phyloP scores from a whole-genome alignment of 805 yeast genomes.

The Myxozyma vanderwaltii region DNA sequence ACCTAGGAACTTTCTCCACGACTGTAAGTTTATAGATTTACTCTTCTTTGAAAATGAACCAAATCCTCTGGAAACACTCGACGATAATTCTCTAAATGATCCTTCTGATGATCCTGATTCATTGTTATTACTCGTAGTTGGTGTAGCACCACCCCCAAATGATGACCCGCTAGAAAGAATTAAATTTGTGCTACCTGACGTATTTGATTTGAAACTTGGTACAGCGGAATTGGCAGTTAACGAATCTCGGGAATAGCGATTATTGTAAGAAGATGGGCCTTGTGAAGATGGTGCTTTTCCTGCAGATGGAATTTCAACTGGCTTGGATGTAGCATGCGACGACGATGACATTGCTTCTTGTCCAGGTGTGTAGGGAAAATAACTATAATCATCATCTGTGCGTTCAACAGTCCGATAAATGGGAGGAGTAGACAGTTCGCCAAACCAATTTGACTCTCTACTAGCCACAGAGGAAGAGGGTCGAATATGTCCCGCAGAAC shows the following conservation, averaged over 20 bases:
- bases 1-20: conserved; percentile 20
- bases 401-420: conserved; percentile 1
- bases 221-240: neutral
- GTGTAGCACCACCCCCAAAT: neutral
- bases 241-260: conserved; percentile 2
- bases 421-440: neutral
- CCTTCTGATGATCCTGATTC: conserved; percentile 14
- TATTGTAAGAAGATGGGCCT: neutral
- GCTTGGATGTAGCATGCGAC: neutral
- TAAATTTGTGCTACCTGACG: neutral
- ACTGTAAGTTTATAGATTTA: conserved; percentile 13
- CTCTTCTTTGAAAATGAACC: conserved; percentile 23
- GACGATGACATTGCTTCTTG: neutral
- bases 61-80: conserved; percentile 16
- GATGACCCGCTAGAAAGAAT: neutral
- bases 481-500: neutral
- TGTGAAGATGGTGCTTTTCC: neutral
- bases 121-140: neutral
- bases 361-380: conserved; percentile 2
- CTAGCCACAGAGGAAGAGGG: conserved; percentile 2
- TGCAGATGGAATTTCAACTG: conserved; percentile 5
- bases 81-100: conserved; percentile 4
- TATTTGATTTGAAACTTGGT: neutral
- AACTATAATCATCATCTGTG: conserved; percentile 9
- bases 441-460: conserved; percentile 6